Evolutionary conservation across 2,329 filamentous ascomycete genomes (phyloP).

Genomic region (Herpotrichia juniperi): DNA sequence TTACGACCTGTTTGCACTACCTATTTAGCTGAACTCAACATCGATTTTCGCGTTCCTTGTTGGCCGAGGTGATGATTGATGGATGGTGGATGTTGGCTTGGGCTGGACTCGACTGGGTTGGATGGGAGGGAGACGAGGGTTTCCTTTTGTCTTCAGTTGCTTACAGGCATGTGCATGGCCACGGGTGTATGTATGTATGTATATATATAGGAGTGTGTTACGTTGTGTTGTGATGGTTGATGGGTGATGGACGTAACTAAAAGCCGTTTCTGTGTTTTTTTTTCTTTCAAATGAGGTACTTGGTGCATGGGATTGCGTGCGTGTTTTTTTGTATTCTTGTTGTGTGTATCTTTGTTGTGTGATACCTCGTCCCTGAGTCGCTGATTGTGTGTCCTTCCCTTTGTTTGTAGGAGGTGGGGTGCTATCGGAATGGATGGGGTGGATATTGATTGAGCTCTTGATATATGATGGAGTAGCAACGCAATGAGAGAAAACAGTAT

Average conservation of each 20-base stretch:
- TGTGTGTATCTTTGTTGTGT: no score
- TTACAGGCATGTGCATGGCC: not conserved
- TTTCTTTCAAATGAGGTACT: no score
- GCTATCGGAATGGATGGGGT: no score
- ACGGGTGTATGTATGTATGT: slow-evolving; percentile 2
- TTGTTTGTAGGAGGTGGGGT: no score
- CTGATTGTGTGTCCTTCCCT: no score
- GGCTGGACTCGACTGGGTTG: not conserved
- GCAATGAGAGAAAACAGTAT: no score
- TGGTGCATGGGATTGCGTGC: no score
- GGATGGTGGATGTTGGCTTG: not conserved
- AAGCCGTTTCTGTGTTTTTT: not conserved
- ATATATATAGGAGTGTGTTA: slow-evolving; percentile 1
- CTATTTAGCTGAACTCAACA: not conserved
- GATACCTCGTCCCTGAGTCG: no score
- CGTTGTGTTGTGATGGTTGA: not conserved
- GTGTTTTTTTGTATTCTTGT: no score
- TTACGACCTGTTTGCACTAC: no score
- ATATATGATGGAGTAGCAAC: no score
- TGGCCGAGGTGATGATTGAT: not conserved
- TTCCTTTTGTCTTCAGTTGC: not conserved
- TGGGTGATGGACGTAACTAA: not conserved
- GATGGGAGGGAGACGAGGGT: not conserved
- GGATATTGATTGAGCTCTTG: no score
- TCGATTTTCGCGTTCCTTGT: not conserved